phyloP scores from a whole-genome alignment of 139 green algal genomes.

The Haematococcus sp. region DNA sequence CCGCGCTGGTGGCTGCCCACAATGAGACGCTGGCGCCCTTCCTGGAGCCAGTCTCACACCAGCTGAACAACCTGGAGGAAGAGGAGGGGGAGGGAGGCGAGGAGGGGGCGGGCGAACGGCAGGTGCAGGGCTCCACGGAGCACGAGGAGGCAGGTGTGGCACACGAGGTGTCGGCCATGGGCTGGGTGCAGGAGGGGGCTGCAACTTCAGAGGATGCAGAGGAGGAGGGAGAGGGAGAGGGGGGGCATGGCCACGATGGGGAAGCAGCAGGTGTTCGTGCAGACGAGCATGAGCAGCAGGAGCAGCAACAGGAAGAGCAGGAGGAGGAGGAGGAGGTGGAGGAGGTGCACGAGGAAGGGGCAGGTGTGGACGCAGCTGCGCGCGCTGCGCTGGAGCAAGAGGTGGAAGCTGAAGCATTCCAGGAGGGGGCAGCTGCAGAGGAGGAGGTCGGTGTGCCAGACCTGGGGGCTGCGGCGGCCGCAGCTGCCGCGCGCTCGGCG shows the following conservation, averaged over 20 bases:
- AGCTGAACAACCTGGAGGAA: not conserved
- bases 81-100: not conserved
- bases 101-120: not conserved
- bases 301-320: not conserved
- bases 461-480: not conserved
- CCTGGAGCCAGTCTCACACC: too few relatives aligned
- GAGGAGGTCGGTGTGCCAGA: too few relatives aligned
- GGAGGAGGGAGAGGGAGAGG: not conserved
- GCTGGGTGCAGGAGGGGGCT: not conserved
- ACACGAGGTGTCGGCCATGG: not conserved
- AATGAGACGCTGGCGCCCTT: not conserved
- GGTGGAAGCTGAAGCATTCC: not conserved
- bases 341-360: not conserved
- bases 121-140: not conserved
- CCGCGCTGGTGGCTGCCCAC: not conserved
- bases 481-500: not conserved
- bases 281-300: not conserved
- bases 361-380: not conserved
- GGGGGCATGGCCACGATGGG: not conserved
- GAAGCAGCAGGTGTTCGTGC: not conserved
- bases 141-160: not conserved
- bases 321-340: not conserved
- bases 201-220: not conserved
- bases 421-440: not conserved
- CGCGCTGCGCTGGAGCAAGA: not conserved